Percentiles rank a stretch among this genome's conserved stretches.
Evolutionary conservation across 257 asterid genomes (phyloP).

Genomic region (Capsicum baccatum): DNA sequence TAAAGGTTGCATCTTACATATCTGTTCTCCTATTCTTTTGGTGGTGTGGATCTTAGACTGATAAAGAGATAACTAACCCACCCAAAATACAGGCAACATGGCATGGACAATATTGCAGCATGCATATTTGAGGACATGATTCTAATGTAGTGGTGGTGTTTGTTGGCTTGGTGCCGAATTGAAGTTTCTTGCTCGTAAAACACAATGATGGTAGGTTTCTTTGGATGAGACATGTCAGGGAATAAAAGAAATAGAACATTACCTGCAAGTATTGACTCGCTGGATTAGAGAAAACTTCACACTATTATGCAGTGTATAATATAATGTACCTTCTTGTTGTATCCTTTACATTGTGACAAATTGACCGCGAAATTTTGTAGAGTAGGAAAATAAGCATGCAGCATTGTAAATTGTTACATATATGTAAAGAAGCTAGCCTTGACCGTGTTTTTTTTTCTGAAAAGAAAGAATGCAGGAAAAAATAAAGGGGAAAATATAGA

Average conservation of each 20-base stretch:
- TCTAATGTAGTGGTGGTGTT: background rate
- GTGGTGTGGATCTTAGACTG: background rate
- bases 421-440: background rate
- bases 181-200: background rate
- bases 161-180: background rate
- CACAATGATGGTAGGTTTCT: background rate
- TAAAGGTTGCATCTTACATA: background rate
- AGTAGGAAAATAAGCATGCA: background rate
- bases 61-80: background rate
- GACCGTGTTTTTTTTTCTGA: too few relatives aligned
- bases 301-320: background rate
- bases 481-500: too few relatives aligned
- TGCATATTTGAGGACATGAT: background rate
- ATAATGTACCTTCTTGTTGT: background rate
- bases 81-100: background rate
- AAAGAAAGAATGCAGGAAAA: too few relatives aligned
- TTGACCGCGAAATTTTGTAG: background rate
- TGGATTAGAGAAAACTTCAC: constrained; percentile 14
- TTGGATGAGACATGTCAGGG: background rate
- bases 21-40: background rate
- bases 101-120: background rate
- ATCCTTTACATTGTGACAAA: background rate
- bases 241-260: background rate
- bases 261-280: background rate
- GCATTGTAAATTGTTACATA: background rate